These are phyloP conservation scores for Kappamyces sp. DNA, from an alignment of 192 early-diverging fungal species.

Conservation along the genomic window DNA sequence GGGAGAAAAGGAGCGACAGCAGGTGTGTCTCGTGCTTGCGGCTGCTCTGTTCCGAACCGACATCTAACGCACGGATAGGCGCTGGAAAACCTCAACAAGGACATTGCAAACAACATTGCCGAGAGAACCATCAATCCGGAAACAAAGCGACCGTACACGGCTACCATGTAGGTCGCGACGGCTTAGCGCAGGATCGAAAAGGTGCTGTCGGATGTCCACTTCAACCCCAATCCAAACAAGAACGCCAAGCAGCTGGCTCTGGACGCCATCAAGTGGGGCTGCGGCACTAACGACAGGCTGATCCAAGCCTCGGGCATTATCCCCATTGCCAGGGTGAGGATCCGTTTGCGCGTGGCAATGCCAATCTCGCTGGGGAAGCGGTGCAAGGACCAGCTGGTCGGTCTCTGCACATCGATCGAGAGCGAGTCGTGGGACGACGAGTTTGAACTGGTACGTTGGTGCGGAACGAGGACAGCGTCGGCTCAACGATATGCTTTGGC, in stretches of 20 bases:
- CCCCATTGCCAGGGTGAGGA: constrained; percentile 74
- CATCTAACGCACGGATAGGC: constrained; percentile 21
- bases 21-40: constrained; percentile 14
- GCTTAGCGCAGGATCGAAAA: constrained; percentile 68
- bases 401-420: constrained; percentile 61
- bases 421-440: constrained; percentile 77
- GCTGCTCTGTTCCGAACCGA: background rate
- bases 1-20: constrained; percentile 88
- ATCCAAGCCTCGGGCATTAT: constrained; percentile 83
- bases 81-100: constrained; percentile 73
- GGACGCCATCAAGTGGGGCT: constrained; percentile 65
- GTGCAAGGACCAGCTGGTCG: constrained; percentile 65
- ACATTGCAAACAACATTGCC: constrained; percentile 94
- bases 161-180: constrained; percentile 59
- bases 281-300: constrained; percentile 37
- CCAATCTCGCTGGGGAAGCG: constrained; percentile 85
- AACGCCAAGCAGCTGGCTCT: constrained; percentile 90
- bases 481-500: constrained; percentile 10
- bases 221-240: constrained; percentile 80
- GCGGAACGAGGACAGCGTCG: background rate
- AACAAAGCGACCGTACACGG: constrained; percentile 90
- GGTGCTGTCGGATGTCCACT: constrained; percentile 90
- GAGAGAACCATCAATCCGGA: constrained; percentile 95
- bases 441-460: constrained; percentile 66
- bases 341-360: constrained; percentile 66